Percentiles rank a stretch among this genome's conserved stretches.
Conservation (phyloP, 2,329 filamentous ascomycete species). For the Dothideomycetes sp. region DNA sequence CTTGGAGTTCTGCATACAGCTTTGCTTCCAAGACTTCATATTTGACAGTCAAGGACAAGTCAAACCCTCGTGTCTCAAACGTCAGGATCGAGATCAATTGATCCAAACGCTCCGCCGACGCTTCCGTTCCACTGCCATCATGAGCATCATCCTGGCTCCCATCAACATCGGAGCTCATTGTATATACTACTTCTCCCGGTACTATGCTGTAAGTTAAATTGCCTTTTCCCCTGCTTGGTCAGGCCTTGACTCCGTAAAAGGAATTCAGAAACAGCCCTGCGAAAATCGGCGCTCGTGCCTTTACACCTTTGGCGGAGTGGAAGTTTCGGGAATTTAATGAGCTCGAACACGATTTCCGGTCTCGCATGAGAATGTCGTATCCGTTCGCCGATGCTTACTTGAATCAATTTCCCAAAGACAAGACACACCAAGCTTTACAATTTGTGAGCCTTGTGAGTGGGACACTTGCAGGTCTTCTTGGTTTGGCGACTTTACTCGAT, state of each 20-base stretch:
- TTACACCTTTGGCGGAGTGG: slow-evolving; percentile 91
- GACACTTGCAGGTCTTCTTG: slow-evolving; percentile 74
- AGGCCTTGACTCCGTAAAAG: slow-evolving; percentile 28
- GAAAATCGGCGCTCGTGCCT: slow-evolving; percentile 75
- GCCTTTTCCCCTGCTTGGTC: neutral
- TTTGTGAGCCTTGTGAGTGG: slow-evolving; percentile 84
- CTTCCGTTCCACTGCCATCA: slow-evolving; percentile 70
- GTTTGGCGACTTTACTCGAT: slow-evolving; percentile 74
- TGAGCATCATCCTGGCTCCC: slow-evolving; percentile 78
- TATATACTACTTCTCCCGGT: slow-evolving; percentile 84
- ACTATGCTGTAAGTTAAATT: slow-evolving; percentile 62
- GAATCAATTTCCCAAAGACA: slow-evolving; percentile 92
- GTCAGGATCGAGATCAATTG: slow-evolving; percentile 66
- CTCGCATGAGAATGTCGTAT: slow-evolving; percentile 86
- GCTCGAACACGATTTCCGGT: slow-evolving; percentile 80
- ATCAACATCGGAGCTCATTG: slow-evolving; percentile 80
- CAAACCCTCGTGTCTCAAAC: slow-evolving; percentile 72
- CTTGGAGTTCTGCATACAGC: slow-evolving; percentile 82
- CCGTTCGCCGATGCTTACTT: slow-evolving; percentile 87
- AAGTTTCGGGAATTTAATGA: slow-evolving; percentile 99
- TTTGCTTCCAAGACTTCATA: slow-evolving; percentile 84
- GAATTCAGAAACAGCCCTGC: slow-evolving; percentile 93
- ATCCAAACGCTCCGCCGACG: slow-evolving; percentile 68
- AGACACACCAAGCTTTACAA: slow-evolving; percentile 72
- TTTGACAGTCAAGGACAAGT: slow-evolving; percentile 87